phyloP scores from a whole-genome alignment of 2,329 filamentous ascomycete genomes.

The Cladosporium sp. region DNA sequence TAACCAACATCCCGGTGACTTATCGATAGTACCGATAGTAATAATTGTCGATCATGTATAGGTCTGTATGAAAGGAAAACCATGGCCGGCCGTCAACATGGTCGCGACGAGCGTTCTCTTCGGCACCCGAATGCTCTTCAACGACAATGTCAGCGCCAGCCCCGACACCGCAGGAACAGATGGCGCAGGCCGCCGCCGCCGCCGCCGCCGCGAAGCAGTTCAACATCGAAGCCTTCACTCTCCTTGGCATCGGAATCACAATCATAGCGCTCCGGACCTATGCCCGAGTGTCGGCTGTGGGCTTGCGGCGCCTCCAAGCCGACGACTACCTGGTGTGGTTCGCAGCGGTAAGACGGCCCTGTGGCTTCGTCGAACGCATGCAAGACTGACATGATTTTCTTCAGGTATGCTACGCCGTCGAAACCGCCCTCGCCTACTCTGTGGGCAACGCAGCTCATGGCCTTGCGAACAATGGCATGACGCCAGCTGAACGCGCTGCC shows the following conservation, averaged over 20 bases:
- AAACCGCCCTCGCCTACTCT: slow-evolving; percentile 2
- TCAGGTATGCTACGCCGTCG: slow-evolving; percentile 5
- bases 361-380: not conserved
- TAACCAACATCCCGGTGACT: too few relatives aligned
- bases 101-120: too few relatives aligned
- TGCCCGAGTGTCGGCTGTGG: not conserved
- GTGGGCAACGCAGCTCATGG: slow-evolving; percentile 8
- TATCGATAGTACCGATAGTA: too few relatives aligned
- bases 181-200: not conserved
- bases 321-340: slow-evolving; percentile 3
- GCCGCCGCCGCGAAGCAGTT: slow-evolving; percentile 1
- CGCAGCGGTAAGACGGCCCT: not conserved
- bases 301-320: not conserved
- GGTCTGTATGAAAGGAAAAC: too few relatives aligned
- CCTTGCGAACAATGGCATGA: slow-evolving; percentile 11
- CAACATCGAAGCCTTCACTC: slow-evolving; percentile 10
- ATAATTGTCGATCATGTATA: too few relatives aligned
- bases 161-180: not conserved
- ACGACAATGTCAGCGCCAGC: slow-evolving; percentile 8
- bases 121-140: too few relatives aligned
- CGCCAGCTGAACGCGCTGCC: not conserved
- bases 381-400: not conserved
- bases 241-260: slow-evolving; percentile 1
- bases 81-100: too few relatives aligned
- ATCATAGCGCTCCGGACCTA: slow-evolving; percentile 1